These are phyloP conservation scores for Geotrichum ghanense DNA, from an alignment of 805 yeast genomes.

Conservation along the genomic window DNA sequence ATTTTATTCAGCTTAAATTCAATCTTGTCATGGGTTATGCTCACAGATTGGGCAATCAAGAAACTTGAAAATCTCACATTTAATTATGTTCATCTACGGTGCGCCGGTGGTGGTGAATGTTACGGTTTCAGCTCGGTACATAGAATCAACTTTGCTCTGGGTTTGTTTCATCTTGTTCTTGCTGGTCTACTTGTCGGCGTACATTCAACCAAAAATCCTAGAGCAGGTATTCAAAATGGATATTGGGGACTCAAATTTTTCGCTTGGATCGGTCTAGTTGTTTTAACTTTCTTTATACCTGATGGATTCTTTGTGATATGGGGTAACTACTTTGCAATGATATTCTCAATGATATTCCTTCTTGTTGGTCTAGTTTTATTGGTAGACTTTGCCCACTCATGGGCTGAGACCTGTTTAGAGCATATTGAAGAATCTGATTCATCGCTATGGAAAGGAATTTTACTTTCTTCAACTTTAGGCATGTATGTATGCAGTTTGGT, in stretches of 20 bases:
- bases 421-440: conserved; percentile 72
- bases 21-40: conserved; percentile 81
- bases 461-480: conserved; percentile 74
- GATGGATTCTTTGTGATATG: conserved; percentile 78
- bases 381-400: conserved; percentile 95
- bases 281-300: conserved; percentile 67
- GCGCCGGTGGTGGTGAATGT: conserved; percentile 63
- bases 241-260: conserved; percentile 75
- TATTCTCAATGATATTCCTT: conserved; percentile 74
- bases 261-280: conserved; percentile 44
- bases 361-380: conserved; percentile 81
- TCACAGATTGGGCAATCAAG: conserved; percentile 66
- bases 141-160: conserved; percentile 79
- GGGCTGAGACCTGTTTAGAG: conserved; percentile 94
- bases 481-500: conserved; percentile 71
- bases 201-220: conserved; percentile 61
- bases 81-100: conserved; percentile 57
- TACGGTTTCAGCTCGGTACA: conserved; percentile 96
- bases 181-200: conserved; percentile 64
- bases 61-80: conserved; percentile 62
- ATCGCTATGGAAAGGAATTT: conserved; percentile 62
- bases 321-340: conserved; percentile 82
- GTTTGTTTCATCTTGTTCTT: conserved; percentile 59
- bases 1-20: conserved; percentile 65
- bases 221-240: conserved; percentile 82